These are phyloP conservation scores for Fusarium tricinctum DNA, from an alignment of 2,329 filamentous ascomycete genomes.

Conservation along the genomic window DNA sequence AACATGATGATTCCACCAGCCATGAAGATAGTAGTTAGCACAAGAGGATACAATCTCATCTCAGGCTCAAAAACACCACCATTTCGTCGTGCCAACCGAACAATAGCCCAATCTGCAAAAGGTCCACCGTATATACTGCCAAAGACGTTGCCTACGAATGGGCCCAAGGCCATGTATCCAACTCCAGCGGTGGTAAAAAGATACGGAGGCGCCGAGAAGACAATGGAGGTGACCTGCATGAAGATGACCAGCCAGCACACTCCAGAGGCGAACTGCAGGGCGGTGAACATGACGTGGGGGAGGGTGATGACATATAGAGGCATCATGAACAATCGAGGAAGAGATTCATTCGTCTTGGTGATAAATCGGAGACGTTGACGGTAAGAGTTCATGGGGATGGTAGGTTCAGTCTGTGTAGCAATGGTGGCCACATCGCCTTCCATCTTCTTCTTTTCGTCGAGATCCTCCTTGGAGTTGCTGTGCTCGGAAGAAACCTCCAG, in stretches of 20 bases:
- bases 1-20: slow-evolving; percentile 58
- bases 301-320: slow-evolving; percentile 48
- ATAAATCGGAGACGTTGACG: slow-evolving; percentile 38
- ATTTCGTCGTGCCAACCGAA: slow-evolving; percentile 56
- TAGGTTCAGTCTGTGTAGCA: background rate
- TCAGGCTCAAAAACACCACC: slow-evolving; percentile 61
- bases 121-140: slow-evolving; percentile 58
- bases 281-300: slow-evolving; percentile 58
- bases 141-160: slow-evolving; percentile 57
- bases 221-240: slow-evolving; percentile 52
- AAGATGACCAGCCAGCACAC: slow-evolving; percentile 44
- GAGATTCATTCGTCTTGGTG: slow-evolving; percentile 39
- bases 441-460: slow-evolving; percentile 13
- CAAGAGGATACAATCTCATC: slow-evolving; percentile 56
- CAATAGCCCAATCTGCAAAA: slow-evolving; percentile 56
- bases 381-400: slow-evolving; percentile 39
- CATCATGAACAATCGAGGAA: slow-evolving; percentile 39
- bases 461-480: background rate
- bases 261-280: slow-evolving; percentile 55
- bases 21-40: slow-evolving; percentile 52
- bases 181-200: slow-evolving; percentile 47
- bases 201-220: slow-evolving; percentile 55
- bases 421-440: slow-evolving; percentile 2
- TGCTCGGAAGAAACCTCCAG: background rate
- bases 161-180: slow-evolving; percentile 50